Conservation (phyloP, 2,329 filamentous ascomycete species). For the Phaeomoniella chlamydospora region DNA sequence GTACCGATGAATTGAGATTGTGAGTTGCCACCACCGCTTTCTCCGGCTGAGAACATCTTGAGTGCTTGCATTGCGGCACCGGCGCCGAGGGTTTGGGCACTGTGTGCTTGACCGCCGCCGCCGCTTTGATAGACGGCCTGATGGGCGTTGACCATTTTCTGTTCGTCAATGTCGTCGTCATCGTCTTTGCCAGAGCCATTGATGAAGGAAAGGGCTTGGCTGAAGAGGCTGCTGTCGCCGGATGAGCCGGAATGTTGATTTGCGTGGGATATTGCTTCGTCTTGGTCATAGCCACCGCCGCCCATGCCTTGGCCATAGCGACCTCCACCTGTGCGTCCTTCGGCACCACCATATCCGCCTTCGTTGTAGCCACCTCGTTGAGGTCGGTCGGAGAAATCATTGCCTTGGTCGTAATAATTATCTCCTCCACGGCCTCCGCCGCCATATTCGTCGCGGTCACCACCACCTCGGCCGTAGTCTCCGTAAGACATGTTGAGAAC, state of each 20-base stretch:
- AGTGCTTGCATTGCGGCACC: slow-evolving; percentile 40
- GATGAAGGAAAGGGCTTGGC: slow-evolving; percentile 39
- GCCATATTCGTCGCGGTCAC: slow-evolving; percentile 9
- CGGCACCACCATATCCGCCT: slow-evolving; percentile 4
- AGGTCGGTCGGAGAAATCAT: slow-evolving; percentile 7
- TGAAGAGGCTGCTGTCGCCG: slow-evolving; percentile 41
- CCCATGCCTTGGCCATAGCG: slow-evolving; percentile 2
- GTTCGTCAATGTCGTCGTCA: slow-evolving; percentile 43
- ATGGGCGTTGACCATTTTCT: slow-evolving; percentile 59
- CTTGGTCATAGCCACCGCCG: slow-evolving; percentile 32
- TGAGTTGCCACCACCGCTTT: slow-evolving; percentile 33
- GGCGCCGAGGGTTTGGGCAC: slow-evolving; percentile 22
- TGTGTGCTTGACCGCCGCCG: slow-evolving; percentile 33
- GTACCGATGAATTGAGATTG: slow-evolving; percentile 73
- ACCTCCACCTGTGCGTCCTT: slow-evolving; percentile 4
- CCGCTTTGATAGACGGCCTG: slow-evolving; percentile 52
- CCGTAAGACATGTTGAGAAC: slow-evolving; percentile 4
- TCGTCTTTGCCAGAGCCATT: slow-evolving; percentile 32
- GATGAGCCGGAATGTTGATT: slow-evolving; percentile 32
- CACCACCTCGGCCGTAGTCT: neutral
- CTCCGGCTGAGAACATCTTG: slow-evolving; percentile 60
- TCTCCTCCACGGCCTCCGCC: slow-evolving; percentile 10
- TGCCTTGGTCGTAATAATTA: slow-evolving; percentile 14
- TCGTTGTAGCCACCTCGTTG: slow-evolving; percentile 9
- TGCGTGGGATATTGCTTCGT: slow-evolving; percentile 40